These are phyloP conservation scores for Skeletonema grethae DNA, from an alignment of 108 stramenopile genomes.

Conservation along the genomic window DNA sequence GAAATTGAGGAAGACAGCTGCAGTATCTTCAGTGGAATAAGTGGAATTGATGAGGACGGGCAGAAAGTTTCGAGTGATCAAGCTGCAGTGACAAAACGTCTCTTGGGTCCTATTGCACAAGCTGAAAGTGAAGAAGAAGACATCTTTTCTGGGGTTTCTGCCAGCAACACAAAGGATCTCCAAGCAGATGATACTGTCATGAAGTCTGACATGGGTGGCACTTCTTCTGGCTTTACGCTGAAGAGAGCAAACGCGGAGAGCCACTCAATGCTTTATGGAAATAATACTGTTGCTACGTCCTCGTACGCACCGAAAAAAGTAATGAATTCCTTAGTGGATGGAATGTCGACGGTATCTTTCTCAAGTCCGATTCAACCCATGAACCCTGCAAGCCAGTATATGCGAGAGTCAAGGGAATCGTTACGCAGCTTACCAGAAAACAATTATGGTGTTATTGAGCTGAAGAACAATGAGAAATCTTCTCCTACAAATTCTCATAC, in stretches of 20 bases:
- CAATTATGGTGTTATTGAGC: constrained; percentile 35
- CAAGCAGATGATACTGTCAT: background rate
- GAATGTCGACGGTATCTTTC: constrained; percentile 31
- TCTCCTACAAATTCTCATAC: constrained; percentile 42
- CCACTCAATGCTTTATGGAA: background rate
- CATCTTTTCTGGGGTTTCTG: constrained; percentile 49
- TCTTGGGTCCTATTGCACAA: background rate
- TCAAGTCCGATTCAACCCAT: background rate
- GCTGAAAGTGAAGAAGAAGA: constrained; percentile 47
- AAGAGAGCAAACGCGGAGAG: constrained; percentile 7
- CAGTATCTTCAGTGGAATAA: constrained; percentile 46
- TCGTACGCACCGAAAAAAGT: background rate
- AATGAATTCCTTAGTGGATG: constrained; percentile 45
- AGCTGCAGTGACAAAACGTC: background rate
- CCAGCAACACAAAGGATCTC: constrained; percentile 7
- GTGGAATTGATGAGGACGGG: background rate
- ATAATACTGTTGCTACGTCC: background rate
- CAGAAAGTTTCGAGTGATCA: background rate
- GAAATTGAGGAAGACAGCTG: constrained; percentile 11
- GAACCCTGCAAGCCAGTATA: constrained; percentile 10
- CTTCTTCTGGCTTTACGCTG: background rate
- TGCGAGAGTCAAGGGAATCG: constrained; percentile 1
- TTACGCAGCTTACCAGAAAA: constrained; percentile 9
- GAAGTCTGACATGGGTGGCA: background rate
- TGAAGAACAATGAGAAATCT: constrained; percentile 10